Percentiles rank a stretch among this genome's conserved stretches.
Conservation (phyloP, 2,329 filamentous ascomycete species). For the Fusarium subglutinans region DNA sequence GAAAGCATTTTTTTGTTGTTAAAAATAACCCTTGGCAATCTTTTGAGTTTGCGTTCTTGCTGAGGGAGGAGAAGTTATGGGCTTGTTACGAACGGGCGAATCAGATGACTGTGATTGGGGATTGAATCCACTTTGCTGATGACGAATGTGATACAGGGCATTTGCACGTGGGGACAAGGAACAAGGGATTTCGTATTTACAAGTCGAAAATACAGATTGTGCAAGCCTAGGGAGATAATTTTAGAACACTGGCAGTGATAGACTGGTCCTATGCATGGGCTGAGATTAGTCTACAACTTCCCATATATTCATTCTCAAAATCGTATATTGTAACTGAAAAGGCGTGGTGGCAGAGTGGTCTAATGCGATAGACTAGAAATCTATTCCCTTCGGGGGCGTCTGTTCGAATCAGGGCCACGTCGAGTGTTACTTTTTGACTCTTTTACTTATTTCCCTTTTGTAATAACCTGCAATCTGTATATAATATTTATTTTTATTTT, state of each 20-base stretch:
- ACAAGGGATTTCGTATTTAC: not conserved
- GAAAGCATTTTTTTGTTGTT: not conserved
- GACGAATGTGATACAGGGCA: not conserved
- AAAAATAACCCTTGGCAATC: not conserved
- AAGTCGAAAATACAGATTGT: not conserved
- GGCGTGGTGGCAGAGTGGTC: conserved; percentile 30
- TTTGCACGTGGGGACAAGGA: not conserved
- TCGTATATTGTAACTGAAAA: fast-evolving
- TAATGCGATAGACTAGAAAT: conserved; percentile 33
- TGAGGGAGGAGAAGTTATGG: not conserved
- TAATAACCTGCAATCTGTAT: fast-evolving
- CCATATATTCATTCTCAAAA: fast-evolving
- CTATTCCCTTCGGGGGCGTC: conserved; percentile 30
- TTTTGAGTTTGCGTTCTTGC: not conserved
- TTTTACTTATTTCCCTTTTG: fast-evolving
- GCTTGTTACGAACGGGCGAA: not conserved
- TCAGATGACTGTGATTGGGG: not conserved
- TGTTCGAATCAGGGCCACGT: conserved; percentile 30
- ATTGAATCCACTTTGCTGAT: not conserved
- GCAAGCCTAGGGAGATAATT: not conserved
- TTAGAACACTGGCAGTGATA: not conserved
- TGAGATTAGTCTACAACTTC: fast-evolving
- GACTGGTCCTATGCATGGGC: not conserved
- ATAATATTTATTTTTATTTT: no score
- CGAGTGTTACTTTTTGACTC: not conserved